Evolutionary conservation across 371 early-diverging fungal genomes (phyloP).

Genomic region (Mucor piriformis): DNA sequence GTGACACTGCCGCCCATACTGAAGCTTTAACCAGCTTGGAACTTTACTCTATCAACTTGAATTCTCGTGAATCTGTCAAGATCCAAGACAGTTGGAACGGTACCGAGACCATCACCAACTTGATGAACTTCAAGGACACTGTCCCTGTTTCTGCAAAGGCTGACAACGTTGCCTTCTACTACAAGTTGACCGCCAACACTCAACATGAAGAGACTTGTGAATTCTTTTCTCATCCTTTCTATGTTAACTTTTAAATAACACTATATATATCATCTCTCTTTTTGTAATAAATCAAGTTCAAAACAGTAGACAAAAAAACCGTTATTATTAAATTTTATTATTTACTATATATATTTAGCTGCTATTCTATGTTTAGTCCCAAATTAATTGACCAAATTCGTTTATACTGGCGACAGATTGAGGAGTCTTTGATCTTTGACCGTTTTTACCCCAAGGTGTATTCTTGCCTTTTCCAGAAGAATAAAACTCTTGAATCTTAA

Average conservation of each 20-base stretch:
- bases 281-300: background rate
- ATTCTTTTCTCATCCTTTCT: constrained; percentile 54
- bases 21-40: constrained; percentile 31
- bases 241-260: constrained; percentile 24
- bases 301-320: background rate
- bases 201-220: constrained; percentile 48
- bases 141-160: constrained; percentile 29
- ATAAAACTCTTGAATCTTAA: constrained; percentile 45
- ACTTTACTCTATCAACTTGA: constrained; percentile 41
- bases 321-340: background rate
- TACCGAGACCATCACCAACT: constrained; percentile 21
- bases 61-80: constrained; percentile 34
- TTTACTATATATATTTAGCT: background rate
- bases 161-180: constrained; percentile 46
- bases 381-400: constrained; percentile 47
- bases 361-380: constrained; percentile 31
- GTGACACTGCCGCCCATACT: constrained; percentile 48
- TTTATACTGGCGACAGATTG: constrained; percentile 34
- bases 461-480: constrained; percentile 45
- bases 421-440: constrained; percentile 25
- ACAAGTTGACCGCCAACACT: constrained; percentile 42
- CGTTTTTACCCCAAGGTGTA: constrained; percentile 38
- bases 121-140: constrained; percentile 48
- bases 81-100: constrained; percentile 44
- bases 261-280: background rate